Base-by-base conservation (phyloP, 768 basidiomycete species). In the Epithele typhae region DNA sequence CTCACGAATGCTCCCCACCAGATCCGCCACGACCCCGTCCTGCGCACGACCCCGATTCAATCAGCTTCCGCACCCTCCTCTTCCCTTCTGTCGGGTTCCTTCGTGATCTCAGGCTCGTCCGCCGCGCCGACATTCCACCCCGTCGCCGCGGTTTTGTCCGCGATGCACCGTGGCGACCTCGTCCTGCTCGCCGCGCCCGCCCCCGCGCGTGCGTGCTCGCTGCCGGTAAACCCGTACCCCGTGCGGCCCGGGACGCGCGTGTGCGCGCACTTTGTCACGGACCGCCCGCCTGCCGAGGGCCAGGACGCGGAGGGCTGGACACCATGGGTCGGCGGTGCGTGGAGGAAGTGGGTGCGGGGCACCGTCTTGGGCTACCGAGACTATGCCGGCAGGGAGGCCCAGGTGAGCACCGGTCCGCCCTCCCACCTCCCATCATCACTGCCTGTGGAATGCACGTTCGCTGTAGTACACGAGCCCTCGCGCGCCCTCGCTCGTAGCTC, bases 201-300 rank as follows among this genome's bases (percentile, higher is more conserved):
- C 37, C 14, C 27, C 60, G 22, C 25, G 9, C 19, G 57, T 38
- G 59, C 76, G 15, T 70, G 66, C 17, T 62, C 77, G 1, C 69
- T 85, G 4, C 81, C 83, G 3, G 67, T 85, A 18, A 80, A 78
- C 19, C 82, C 79, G 4, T 87, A 82, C 61, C 82, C 84, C 0
- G 72, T 69, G 2, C 71, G 68, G 0, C 59, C 62, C 2, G 70
- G 69, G 2, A 72, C 77, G 1, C 43, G 59, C 0, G 66, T 84
- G n/a, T 69, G 68, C 15, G 75, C 74, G 8, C 81, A 82, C 54
- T 72, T 81, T 44, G 78, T 82, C 27, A 58, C 67, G n/a, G 69
- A 75, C 43, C 64, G 61, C 25, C 61, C 65, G 45, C 73, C 67
- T 1, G 53, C 46, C 39, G 27, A 43, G 25, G 47, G 51, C 6